A percentile compares a stretch with the other conserved stretches of the same genome.
Evolutionary conservation across 2,329 filamentous ascomycete species (phyloP).

Genomic region (Penicillium polonicum): DNA sequence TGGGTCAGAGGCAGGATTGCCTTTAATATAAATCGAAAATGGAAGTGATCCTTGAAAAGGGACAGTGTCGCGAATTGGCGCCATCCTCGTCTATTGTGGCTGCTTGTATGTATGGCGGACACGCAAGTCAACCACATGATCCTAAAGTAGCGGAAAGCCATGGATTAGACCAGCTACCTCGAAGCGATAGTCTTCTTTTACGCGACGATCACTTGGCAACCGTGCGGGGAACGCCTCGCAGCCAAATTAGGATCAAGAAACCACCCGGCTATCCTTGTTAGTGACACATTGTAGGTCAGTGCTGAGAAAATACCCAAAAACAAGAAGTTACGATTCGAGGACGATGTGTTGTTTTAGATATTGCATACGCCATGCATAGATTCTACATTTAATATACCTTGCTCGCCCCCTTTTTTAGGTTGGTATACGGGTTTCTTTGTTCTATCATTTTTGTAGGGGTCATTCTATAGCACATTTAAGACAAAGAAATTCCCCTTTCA

Average conservation of each 20-base stretch:
- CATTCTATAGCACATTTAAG: neutral
- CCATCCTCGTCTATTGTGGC: neutral
- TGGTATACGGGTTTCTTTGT: constrained; percentile 1
- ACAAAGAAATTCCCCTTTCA: neutral
- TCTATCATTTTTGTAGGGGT: neutral
- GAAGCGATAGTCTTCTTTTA: neutral
- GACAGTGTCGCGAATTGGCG: too few relatives aligned
- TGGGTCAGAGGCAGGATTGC: rapidly evolving
- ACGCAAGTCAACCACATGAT: neutral
- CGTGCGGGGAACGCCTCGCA: constrained; percentile 5
- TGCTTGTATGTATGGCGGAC: too few relatives aligned
- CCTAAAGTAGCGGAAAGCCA: neutral
- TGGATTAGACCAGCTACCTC: neutral
- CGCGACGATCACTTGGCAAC: constrained; percentile 7
- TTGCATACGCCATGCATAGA: constrained; percentile 5
- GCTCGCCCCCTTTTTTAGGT: neutral
- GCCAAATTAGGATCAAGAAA: neutral
- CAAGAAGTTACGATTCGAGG: neutral
- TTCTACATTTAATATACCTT: constrained; percentile 6
- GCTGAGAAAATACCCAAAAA: neutral
- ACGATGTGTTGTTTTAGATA: neutral
- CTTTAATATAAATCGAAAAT: neutral
- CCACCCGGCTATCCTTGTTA: neutral
- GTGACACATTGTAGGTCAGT: neutral
- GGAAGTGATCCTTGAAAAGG: too few relatives aligned